Conservation (phyloP, 352 stramenopile species). For the Phytophthora rubi region DNA sequence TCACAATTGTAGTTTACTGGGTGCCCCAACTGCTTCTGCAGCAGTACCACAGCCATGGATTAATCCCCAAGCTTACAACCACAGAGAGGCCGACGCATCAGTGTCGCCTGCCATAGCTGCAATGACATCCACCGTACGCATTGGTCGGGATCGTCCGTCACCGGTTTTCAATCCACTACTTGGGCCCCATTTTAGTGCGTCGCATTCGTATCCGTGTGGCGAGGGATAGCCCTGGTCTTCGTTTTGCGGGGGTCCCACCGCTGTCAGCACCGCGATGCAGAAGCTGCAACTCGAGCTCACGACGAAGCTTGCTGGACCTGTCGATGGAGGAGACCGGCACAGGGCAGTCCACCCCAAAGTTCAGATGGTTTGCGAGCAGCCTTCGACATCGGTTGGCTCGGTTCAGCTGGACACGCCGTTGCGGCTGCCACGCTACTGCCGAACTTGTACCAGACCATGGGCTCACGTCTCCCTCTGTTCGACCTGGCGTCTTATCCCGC, state of each 20-base stretch:
- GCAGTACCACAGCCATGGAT: conserved; percentile 10
- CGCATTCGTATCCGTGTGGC: conserved; percentile 7
- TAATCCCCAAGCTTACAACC: conserved; percentile 4
- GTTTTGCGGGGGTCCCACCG: conserved; percentile 20
- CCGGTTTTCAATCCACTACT: too few relatives aligned
- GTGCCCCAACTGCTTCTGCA: conserved; percentile 30
- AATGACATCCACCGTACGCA: neutral
- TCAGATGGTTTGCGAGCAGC: conserved; percentile 37
- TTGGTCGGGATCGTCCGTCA: too few relatives aligned
- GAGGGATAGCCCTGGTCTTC: conserved; percentile 16
- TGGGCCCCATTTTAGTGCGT: conserved; percentile 16
- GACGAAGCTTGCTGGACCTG: conserved; percentile 13
- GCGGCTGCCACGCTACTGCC: conserved; percentile 2
- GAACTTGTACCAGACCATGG: conserved; percentile 18
- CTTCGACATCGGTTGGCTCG: conserved; percentile 9
- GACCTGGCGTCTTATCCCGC: conserved; percentile 35
- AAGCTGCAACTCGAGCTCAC: conserved; percentile 17
- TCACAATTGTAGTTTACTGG: neutral
- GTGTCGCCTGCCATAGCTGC: neutral
- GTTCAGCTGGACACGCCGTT: conserved; percentile 25
- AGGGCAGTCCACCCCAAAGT: neutral
- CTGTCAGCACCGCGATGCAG: conserved; percentile 13
- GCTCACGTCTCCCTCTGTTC: conserved; percentile 17
- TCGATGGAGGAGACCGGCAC: conserved; percentile 5
- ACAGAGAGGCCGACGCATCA: neutral